Conservation (phyloP, 768 basidiomycete species). For the Mycena latifolia region DNA sequence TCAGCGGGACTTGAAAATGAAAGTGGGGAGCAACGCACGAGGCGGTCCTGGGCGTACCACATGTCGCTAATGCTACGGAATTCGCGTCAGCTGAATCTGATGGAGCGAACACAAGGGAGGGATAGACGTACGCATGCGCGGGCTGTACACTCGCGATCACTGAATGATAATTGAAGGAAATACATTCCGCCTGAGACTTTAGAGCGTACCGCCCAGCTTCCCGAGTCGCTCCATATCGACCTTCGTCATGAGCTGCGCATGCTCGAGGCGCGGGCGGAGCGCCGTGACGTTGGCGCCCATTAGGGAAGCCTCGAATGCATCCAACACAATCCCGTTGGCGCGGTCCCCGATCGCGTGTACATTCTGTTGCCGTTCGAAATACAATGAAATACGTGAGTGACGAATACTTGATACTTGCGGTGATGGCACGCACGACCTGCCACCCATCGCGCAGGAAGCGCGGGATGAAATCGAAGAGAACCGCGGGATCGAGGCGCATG, state of each 20-base stretch:
- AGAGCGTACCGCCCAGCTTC: slow-evolving; percentile 73
- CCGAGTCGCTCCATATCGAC: slow-evolving; percentile 80
- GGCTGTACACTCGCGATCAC: slow-evolving; percentile 95
- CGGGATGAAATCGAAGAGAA: slow-evolving; percentile 59
- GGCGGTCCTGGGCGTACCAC: slow-evolving; percentile 88
- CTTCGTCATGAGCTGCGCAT: slow-evolving; percentile 87
- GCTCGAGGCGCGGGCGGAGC: slow-evolving; percentile 88
- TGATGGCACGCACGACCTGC: slow-evolving; percentile 69
- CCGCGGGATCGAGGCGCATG: slow-evolving; percentile 62
- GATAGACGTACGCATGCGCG: slow-evolving; percentile 80
- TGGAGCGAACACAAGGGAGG: background rate
- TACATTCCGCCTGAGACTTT: too few species aligned
- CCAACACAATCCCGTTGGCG: slow-evolving; percentile 89
- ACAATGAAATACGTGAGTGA: too few species aligned
- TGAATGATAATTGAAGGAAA: too few species aligned
- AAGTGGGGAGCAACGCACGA: slow-evolving; percentile 57
- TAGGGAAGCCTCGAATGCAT: slow-evolving; percentile 83
- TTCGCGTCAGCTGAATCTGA: slow-evolving; percentile 1
- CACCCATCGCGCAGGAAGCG: slow-evolving; percentile 69
- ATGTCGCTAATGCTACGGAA: slow-evolving; percentile 82
- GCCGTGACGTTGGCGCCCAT: slow-evolving; percentile 53
- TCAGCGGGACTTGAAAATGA: slow-evolving; percentile 12
- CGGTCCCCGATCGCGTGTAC: slow-evolving; percentile 91
- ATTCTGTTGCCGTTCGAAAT: slow-evolving; percentile 64
- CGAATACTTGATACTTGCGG: too few species aligned